phyloP scores from a whole-genome alignment of 1,284 basidiomycete species.

The Gymnopus androsaceus region DNA sequence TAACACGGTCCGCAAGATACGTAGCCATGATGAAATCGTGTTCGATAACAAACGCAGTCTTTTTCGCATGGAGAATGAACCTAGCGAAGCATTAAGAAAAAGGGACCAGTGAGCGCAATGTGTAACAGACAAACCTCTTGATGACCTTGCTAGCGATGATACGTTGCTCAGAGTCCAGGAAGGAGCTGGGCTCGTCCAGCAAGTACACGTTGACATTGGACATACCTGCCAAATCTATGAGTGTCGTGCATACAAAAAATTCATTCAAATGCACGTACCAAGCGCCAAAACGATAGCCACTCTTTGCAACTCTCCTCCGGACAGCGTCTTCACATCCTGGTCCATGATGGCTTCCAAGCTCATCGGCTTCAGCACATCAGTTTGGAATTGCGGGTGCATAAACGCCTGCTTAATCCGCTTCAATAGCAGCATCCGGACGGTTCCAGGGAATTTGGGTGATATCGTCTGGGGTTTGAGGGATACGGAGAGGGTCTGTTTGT shows the following conservation, averaged over 20 bases:
- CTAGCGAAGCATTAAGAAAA: constrained; percentile 34
- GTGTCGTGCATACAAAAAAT: neutral
- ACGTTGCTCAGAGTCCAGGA: constrained; percentile 97
- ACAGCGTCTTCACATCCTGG: constrained; percentile 94
- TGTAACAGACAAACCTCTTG: constrained; percentile 71
- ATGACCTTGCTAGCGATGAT: constrained; percentile 96
- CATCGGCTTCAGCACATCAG: constrained; percentile 96
- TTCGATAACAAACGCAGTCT: constrained; percentile 96
- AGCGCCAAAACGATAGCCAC: constrained; percentile 92
- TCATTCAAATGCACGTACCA: constrained; percentile 41
- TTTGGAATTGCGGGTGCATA: constrained; percentile 97
- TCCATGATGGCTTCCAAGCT: constrained; percentile 90
- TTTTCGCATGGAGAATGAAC: constrained; percentile 92
- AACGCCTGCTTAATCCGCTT: constrained; percentile 93
- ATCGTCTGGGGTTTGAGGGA: constrained; percentile 97
- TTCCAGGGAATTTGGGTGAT: constrained; percentile 93
- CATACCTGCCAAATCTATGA: constrained; percentile 51
- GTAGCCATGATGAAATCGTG: constrained; percentile 99
- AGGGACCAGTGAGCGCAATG: neutral
- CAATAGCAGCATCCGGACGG: constrained; percentile 87
- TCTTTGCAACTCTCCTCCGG: constrained; percentile 94
- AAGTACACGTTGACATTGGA: constrained; percentile 84
- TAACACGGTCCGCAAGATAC: constrained; percentile 95
- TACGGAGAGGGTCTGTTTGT: constrained; percentile 79
- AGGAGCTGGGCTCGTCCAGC: constrained; percentile 86